phyloP scores from a whole-genome alignment of 176 grass and related monocot species.

The Oropetium thomaeum region DNA sequence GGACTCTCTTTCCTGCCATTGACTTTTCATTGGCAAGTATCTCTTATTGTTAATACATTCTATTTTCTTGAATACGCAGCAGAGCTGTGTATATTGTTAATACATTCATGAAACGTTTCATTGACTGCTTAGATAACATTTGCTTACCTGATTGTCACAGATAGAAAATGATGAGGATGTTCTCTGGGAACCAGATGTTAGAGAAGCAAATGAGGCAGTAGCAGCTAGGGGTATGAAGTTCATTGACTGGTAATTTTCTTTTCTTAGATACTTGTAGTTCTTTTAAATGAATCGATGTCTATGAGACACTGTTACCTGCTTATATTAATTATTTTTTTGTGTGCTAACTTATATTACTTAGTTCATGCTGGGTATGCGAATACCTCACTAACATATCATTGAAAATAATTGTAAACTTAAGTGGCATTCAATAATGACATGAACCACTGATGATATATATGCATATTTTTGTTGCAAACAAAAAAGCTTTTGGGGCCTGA shows the following conservation, averaged over 20 bases:
- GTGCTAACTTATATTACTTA: background rate
- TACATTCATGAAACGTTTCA: too few relatives aligned
- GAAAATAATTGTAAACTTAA: background rate
- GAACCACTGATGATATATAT: too few relatives aligned
- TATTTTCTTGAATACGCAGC: too few relatives aligned
- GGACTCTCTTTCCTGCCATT: slow-evolving; percentile 72
- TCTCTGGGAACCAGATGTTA: slow-evolving; percentile 71
- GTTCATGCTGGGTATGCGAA: background rate
- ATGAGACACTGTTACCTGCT: background rate
- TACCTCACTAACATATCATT: background rate
- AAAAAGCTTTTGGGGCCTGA: too few relatives aligned
- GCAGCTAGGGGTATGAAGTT: slow-evolving; percentile 78
- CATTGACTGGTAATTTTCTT: slow-evolving; percentile 69
- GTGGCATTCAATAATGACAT: background rate
- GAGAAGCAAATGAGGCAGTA: slow-evolving; percentile 75
- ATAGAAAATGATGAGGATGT: slow-evolving; percentile 90
- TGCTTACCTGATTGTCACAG: slow-evolving; percentile 28
- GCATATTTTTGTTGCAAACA: background rate
- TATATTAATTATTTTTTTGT: background rate
- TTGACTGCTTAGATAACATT: background rate
- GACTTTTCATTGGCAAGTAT: slow-evolving; percentile 90
- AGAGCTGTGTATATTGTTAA: too few relatives aligned
- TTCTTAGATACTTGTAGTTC: background rate
- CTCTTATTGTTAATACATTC: slow-evolving; percentile 20
- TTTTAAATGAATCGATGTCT: background rate